Evolutionary conservation across 176 grass and related monocot genomes (phyloP).

Genomic region (Canna indica): DNA sequence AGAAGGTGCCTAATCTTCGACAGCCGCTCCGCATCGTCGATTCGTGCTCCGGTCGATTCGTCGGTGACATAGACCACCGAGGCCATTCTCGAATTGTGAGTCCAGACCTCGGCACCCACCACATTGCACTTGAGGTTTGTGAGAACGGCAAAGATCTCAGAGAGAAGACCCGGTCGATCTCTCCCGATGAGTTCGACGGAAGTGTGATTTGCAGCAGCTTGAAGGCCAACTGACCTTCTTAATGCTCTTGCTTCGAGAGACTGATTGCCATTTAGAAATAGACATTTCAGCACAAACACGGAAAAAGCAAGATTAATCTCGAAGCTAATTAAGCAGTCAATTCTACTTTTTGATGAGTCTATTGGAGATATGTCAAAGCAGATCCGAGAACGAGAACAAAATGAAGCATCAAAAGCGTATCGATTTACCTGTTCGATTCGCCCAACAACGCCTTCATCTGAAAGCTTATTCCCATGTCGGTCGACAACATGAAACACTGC

Average conservation of each 20-base stretch:
- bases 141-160: constrained; percentile 83
- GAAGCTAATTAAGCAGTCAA: too few relatives aligned
- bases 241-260: constrained; percentile 56
- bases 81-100: constrained; percentile 60
- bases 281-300: not conserved
- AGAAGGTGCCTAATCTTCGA: constrained; percentile 50
- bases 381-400: not conserved
- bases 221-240: constrained; percentile 33
- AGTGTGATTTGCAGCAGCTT: constrained; percentile 36
- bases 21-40: constrained; percentile 41
- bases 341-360: too few relatives aligned
- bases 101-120: constrained; percentile 80
- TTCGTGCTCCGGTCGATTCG: constrained; percentile 24
- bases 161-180: constrained; percentile 74
- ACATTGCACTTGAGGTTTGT: constrained; percentile 67
- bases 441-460: constrained; percentile 57
- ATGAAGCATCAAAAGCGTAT: not conserved
- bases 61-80: constrained; percentile 69
- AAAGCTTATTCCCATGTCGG: constrained; percentile 77
- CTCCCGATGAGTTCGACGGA: constrained; percentile 59
- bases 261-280: constrained; percentile 26
- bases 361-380: not conserved
- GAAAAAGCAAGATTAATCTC: too few relatives aligned
- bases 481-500: constrained; percentile 98
- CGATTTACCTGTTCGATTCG: constrained; percentile 71